Percentiles rank a stretch among this genome's conserved stretches.
Evolutionary conservation across 2,329 filamentous ascomycete species (phyloP).

Genomic region (Colletotrichum paranaense): DNA sequence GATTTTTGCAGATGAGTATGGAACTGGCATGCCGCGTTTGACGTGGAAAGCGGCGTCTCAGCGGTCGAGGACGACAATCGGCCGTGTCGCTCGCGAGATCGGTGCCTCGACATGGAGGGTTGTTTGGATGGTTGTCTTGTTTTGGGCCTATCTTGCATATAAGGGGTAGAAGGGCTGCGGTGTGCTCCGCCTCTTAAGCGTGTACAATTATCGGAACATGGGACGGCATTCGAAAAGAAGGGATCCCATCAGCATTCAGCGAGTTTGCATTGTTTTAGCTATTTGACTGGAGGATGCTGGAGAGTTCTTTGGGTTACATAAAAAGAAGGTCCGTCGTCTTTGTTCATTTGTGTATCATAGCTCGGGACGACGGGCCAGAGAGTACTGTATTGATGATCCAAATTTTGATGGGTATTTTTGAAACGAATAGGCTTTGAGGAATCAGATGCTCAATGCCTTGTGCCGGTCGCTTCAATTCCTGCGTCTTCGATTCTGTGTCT

Average conservation of each 20-base stretch:
- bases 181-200: background rate
- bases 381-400: background rate
- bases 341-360: constrained; percentile 12
- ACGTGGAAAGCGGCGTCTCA: constrained; percentile 43
- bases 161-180: constrained; percentile 59
- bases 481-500: too few relatives aligned
- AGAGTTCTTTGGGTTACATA: background rate
- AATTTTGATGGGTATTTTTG: background rate
- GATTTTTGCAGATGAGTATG: constrained; percentile 62
- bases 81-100: constrained; percentile 69
- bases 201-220: constrained; percentile 15
- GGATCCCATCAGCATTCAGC: constrained; percentile 6
- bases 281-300: constrained; percentile 1
- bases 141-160: constrained; percentile 76
- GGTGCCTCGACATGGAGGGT: constrained; percentile 71
- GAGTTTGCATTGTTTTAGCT: constrained; percentile 27
- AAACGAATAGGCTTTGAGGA: background rate
- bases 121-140: constrained; percentile 69
- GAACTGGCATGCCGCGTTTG: constrained; percentile 50
- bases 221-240: background rate
- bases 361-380: background rate
- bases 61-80: constrained; percentile 49
- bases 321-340: constrained; percentile 23
- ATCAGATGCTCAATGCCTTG: background rate
- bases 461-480: too few relatives aligned